phyloP scores from a whole-genome alignment of 176 grass and related monocot genomes.

The Carex pumila region DNA sequence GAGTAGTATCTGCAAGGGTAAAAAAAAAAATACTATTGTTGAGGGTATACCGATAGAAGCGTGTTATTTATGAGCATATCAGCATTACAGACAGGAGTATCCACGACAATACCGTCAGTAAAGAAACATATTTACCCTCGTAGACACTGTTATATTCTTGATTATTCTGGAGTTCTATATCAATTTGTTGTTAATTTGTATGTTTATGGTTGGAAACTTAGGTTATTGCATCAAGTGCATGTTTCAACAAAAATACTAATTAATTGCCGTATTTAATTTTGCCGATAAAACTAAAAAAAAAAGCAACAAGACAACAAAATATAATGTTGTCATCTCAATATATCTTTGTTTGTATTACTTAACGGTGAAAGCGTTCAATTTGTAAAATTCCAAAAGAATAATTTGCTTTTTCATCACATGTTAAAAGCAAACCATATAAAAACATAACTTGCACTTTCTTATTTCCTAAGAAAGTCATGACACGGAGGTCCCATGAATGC shows the following conservation, averaged over 20 bases:
- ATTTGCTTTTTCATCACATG: constrained; percentile 18
- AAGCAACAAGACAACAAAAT: background rate
- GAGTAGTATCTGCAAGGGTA: no score
- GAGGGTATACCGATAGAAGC: no score
- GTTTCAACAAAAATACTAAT: background rate
- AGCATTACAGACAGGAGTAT: no score
- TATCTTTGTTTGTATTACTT: constrained; percentile 9
- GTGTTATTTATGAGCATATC: no score
- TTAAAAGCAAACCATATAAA: constrained; percentile 10
- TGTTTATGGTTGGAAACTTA: background rate
- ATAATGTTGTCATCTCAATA: constrained; percentile 3
- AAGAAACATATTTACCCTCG: no score
- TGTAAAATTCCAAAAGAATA: constrained; percentile 15
- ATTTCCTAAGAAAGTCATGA: background rate
- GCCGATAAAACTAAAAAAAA: background rate
- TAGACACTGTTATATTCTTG: no score
- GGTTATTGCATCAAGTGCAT: background rate
- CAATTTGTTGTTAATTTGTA: no score
- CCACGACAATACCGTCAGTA: no score
- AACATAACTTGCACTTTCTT: constrained; percentile 1
- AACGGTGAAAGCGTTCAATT: background rate
- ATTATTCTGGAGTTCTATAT: background rate
- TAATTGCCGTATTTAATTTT: background rate
- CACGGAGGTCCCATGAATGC: background rate
- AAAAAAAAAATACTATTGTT: no score